Evolutionary conservation across 306 rosid genomes (phyloP).

Genomic region (Quercus dentata): DNA sequence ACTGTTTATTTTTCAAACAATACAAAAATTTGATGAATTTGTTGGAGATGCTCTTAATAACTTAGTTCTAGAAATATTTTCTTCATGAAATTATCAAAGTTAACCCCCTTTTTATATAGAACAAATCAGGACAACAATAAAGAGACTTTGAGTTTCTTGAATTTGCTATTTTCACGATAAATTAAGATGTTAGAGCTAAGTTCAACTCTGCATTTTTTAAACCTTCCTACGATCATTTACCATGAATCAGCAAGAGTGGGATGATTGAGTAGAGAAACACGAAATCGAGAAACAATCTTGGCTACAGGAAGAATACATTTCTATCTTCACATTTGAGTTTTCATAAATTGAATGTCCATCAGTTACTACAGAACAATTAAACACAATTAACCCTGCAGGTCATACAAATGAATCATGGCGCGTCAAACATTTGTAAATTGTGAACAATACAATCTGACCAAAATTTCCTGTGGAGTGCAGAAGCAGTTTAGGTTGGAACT

Average conservation of each 20-base stretch:
- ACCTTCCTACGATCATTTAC: not conserved
- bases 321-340: not conserved
- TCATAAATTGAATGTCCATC: not conserved
- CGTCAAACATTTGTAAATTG: not conserved
- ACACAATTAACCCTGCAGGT: not conserved
- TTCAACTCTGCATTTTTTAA: not conserved
- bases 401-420: not conserved
- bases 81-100: too few species aligned
- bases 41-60: too few species aligned
- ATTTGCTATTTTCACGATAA: too few species aligned
- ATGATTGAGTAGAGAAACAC: not conserved
- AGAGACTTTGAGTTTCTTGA: too few species aligned
- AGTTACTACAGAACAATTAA: not conserved
- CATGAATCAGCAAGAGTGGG: not conserved
- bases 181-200: not conserved
- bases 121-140: too few species aligned
- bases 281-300: not conserved
- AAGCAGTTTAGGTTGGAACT: constrained; percentile 26
- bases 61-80: too few species aligned
- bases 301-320: not conserved
- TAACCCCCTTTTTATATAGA: too few species aligned
- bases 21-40: too few species aligned
- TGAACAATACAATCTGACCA: not conserved
- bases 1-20: too few species aligned
- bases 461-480: not conserved